These are phyloP conservation scores for Aspergillus hancockii DNA, from an alignment of 495 filamentous ascomycete genomes.

Conservation along the genomic window DNA sequence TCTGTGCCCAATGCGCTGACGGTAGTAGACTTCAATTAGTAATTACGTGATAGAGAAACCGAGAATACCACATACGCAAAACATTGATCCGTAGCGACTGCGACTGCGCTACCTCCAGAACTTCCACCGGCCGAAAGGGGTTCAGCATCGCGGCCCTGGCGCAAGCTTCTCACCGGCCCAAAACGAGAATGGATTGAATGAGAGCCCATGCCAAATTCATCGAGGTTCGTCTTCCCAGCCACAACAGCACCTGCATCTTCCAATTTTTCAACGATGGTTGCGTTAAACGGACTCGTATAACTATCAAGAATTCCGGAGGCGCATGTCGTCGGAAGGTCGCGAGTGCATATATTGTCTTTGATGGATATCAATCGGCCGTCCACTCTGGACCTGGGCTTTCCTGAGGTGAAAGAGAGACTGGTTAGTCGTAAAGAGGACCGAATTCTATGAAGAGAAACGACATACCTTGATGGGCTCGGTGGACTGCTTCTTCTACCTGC, in stretches of 20 bases:
- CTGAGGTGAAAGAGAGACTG: conserved; percentile 13
- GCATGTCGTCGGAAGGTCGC: conserved; percentile 72
- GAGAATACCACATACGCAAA: conserved; percentile 51
- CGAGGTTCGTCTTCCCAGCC: conserved; percentile 84
- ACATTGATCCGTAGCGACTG: conserved; percentile 70
- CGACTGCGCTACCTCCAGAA: conserved; percentile 90
- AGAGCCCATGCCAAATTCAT: conserved; percentile 98
- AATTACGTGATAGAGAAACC: conserved; percentile 6
- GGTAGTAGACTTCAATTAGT: background rate
- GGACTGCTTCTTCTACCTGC: conserved; percentile 41
- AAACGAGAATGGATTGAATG: conserved; percentile 76
- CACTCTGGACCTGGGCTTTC: conserved; percentile 34
- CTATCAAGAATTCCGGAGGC: conserved; percentile 72
- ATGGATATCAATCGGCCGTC: conserved; percentile 68
- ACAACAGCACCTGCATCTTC: conserved; percentile 64
- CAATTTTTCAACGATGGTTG: conserved; percentile 74
- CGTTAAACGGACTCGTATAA: conserved; percentile 76
- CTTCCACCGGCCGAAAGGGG: conserved; percentile 79
- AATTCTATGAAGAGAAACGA: background rate
- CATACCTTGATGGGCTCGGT: conserved; percentile 39
- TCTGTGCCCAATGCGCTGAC: conserved; percentile 83
- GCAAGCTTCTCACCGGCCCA: conserved; percentile 60
- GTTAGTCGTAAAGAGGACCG: background rate
- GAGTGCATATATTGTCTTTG: conserved; percentile 89
- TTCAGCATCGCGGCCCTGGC: conserved; percentile 23